Evolutionary conservation across 441 rosid species (phyloP).

Genomic region (Brassica balearica): DNA sequence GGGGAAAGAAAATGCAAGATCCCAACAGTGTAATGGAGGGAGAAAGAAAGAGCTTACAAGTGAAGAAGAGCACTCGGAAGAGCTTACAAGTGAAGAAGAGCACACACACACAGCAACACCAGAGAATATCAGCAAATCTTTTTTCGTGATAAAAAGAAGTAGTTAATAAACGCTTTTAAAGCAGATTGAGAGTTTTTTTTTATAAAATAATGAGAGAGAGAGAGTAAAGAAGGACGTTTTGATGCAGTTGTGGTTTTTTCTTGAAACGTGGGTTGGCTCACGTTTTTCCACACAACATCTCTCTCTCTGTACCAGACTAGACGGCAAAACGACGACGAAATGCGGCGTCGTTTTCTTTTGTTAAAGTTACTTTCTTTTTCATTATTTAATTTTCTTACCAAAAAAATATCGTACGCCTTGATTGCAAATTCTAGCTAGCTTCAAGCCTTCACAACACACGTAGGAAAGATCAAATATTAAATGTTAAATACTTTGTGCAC

Average conservation of each 20-base stretch:
- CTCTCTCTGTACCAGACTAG: conserved; percentile 24
- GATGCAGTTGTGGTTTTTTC: conserved; percentile 27
- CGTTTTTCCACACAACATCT: conserved; percentile 41
- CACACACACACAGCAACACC: neutral
- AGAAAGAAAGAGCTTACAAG: conserved; percentile 26
- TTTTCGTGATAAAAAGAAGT: neutral
- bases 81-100: too few relatives aligned
- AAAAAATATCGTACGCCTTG: neutral
- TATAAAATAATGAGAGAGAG: conserved; percentile 1
- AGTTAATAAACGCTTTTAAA: neutral
- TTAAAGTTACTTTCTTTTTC: neutral
- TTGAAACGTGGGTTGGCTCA: conserved; percentile 48
- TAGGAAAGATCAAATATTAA: neutral
- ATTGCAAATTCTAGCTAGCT: neutral
- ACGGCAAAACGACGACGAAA: conserved; percentile 29
- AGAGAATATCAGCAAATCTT: conserved; percentile 13
- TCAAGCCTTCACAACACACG: neutral
- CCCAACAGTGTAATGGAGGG: conserved; percentile 10
- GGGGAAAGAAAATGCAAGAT: conserved; percentile 14
- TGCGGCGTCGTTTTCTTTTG: conserved; percentile 30
- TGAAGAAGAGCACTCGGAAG: too few relatives aligned
- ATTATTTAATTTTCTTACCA: neutral
- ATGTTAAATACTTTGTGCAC: neutral
- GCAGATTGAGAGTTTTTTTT: too few relatives aligned
- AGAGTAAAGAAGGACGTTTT: neutral